Evolutionary conservation across 1,284 basidiomycete genomes (phyloP), one percentile per base, ranked within the genome.

Genomic region (Microbotryum lychnidis-dioicae): DNA sequence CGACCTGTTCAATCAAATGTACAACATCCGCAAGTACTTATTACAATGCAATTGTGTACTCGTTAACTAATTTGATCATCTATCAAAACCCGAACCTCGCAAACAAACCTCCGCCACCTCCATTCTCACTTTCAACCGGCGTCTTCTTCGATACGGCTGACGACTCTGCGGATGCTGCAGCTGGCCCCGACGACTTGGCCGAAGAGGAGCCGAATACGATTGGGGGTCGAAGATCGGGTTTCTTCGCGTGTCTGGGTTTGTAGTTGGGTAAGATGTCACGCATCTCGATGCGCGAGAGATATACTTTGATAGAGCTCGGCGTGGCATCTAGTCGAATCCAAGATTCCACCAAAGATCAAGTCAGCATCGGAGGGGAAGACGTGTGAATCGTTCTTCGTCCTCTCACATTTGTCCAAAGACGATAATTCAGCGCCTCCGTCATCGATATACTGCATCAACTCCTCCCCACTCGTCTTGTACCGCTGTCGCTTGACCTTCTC

Each of bases 401-500:
- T 42, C 27, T 37, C 23, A 8, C 33, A 21, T n/a, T 50, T 6
- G 18, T 25, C 14, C 45, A 29, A 18, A 45, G 21, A 25, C 52
- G 8, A 46, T 48, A 8, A 12, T 25, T 29, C 33, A 6, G 54
- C 45, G 16, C 23, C 53, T 16, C 21, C n/a, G 20, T 64, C 62
- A 9, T 67, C 61, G 18, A 67, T 59, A 25, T 61, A 67, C 21
- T 59, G 21, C 42, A 46, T 50, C 50, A 67, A 37, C 50, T 67
- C 66, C 47, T 67, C 67, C 3, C 67, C 64, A 23, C 57, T 62
- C 4, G 47, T 25, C 48, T 68, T 68, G 60, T 66, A 64, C 16
- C 67, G 46, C 33, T 51, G 46, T 21, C 57, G 49, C 54, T 64
- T 64, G 44, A 62, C 60, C 23, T 37, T 31, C 53, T 62, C 65